phyloP scores from a whole-genome alignment of 2,329 filamentous ascomycete genomes.

The Pyricularia pennisetigena region DNA sequence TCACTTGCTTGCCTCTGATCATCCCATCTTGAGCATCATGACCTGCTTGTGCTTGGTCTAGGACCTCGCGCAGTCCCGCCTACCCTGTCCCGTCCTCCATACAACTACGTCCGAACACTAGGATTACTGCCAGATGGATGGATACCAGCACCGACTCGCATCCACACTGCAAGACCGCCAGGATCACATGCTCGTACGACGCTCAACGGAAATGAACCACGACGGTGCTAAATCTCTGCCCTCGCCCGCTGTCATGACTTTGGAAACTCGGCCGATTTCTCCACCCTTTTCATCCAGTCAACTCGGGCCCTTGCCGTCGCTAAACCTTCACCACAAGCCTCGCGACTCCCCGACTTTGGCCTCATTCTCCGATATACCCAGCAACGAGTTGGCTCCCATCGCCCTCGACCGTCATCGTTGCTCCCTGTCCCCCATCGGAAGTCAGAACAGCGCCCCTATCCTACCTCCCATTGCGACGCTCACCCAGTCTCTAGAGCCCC shows the following conservation, averaged over 20 bases:
- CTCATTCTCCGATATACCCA: slow-evolving; percentile 22
- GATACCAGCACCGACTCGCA: not conserved
- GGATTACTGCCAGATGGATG: not conserved
- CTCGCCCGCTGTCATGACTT: not conserved
- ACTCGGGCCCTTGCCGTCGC: not conserved
- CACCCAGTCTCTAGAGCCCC: slow-evolving; percentile 19
- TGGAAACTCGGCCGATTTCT: not conserved
- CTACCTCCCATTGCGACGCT: slow-evolving; percentile 33
- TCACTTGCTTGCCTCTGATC: not conserved
- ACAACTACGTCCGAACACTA: not conserved
- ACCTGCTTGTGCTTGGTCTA: not conserved
- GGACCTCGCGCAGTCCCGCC: not conserved
- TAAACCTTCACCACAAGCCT: not conserved
- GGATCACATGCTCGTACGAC: slow-evolving; percentile 4
- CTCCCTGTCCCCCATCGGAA: not conserved
- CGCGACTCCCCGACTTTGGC: slow-evolving; percentile 20
- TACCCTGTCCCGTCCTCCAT: not conserved
- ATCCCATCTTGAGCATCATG: not conserved
- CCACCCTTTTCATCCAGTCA: not conserved
- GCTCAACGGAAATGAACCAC: not conserved
- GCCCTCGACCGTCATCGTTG: slow-evolving; percentile 17
- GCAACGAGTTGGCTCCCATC: slow-evolving; percentile 33
- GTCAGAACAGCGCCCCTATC: slow-evolving; percentile 16
- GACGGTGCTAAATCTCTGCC: slow-evolving; percentile 4
- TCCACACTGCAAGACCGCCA: not conserved